Conservation (phyloP, 164 flowering plant species). For the Litsea cubeba region DNA sequence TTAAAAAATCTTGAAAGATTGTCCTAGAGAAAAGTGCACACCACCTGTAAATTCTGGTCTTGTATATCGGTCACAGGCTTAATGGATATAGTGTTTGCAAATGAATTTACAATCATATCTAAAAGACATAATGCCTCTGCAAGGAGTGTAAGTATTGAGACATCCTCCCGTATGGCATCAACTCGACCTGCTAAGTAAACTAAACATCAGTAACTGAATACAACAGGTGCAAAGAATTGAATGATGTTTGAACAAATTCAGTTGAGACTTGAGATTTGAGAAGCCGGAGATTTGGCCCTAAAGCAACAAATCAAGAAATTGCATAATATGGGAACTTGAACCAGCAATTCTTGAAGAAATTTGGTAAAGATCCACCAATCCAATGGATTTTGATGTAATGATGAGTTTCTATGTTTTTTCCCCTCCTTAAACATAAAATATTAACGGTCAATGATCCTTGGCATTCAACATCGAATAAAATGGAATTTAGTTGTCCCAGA, state of each 20-base stretch:
- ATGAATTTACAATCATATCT: slow-evolving; percentile 98
- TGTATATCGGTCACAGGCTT: slow-evolving; percentile 84
- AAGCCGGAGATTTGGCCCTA: not conserved
- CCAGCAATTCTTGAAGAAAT: not conserved
- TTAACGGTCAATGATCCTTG: too few relatives aligned
- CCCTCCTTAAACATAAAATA: too few relatives aligned
- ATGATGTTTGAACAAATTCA: not conserved
- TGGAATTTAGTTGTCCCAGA: too few relatives aligned
- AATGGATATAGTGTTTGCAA: slow-evolving; percentile 88
- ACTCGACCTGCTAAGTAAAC: slow-evolving; percentile 50
- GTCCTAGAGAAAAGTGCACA: slow-evolving; percentile 3
- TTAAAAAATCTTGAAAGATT: not conserved
- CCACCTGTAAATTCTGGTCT: slow-evolving; percentile 88
- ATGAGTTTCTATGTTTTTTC: too few relatives aligned
- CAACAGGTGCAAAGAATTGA: not conserved
- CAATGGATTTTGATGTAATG: not conserved
- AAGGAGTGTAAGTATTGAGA: slow-evolving; percentile 76
- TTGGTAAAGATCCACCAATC: not conserved
- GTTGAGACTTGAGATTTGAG: not conserved
- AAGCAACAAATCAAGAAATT: not conserved
- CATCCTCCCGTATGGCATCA: slow-evolving; percentile 74
- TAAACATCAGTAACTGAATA: not conserved
- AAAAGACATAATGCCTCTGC: slow-evolving; percentile 92
- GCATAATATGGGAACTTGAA: not conserved
- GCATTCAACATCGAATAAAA: too few relatives aligned